Percentiles rank a stretch among this genome's conserved stretches.
Evolutionary conservation across 2,329 filamentous ascomycete genomes (phyloP).

Genomic region (Plectosphaerella cucumerina): DNA sequence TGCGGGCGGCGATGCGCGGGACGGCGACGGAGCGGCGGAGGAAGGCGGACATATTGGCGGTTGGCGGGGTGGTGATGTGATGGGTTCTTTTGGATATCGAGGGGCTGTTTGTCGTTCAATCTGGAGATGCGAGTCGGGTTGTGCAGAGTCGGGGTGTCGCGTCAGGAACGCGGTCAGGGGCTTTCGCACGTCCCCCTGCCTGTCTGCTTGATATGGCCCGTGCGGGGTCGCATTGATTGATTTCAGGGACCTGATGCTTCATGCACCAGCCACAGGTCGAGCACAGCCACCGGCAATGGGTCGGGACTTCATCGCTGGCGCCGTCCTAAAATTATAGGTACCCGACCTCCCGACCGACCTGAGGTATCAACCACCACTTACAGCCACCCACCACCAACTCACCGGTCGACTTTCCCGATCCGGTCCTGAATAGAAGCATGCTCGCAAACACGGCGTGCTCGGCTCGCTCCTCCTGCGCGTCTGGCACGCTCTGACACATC

Average conservation of each 20-base stretch:
- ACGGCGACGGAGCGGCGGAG: constrained; percentile 46
- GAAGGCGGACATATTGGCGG: constrained; percentile 38
- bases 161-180: not conserved
- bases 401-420: not conserved
- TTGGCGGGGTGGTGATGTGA: not conserved
- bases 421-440: not conserved
- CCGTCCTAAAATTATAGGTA: no score
- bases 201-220: no score
- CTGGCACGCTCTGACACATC: no score
- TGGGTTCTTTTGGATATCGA: not conserved
- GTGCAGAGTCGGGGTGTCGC: constrained; percentile 6
- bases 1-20: constrained; percentile 50
- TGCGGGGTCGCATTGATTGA: not conserved
- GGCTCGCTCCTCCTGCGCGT: no score
- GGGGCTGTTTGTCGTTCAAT: constrained; percentile 2
- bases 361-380: not conserved
- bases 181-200: no score
- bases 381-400: not conserved
- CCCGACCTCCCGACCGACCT: no score
- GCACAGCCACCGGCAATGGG: not conserved
- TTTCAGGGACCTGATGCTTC: not conserved
- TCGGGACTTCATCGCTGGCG: not conserved
- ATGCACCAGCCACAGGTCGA: not conserved
- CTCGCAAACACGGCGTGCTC: no score
- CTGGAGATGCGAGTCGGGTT: not conserved